These are phyloP conservation scores for Fraxinus velutina DNA, from an alignment of 305 asterid genomes.

Conservation along the genomic window DNA sequence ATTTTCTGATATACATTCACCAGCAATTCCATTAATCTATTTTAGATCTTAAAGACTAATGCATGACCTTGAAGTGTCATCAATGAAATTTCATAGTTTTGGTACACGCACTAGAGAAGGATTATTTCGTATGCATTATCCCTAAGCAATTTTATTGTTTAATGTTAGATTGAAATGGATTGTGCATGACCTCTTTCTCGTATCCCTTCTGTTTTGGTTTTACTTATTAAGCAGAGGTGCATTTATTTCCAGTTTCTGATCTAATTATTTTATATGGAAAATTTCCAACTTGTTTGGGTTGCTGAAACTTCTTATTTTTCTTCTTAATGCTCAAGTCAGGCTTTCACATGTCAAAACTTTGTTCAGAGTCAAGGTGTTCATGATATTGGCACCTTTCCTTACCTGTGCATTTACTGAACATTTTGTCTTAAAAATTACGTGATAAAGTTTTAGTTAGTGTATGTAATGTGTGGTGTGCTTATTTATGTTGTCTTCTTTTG, in stretches of 20 bases:
- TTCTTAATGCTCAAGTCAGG: neutral
- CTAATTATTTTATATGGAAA: neutral
- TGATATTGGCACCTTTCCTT: neutral
- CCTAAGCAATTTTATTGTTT: neutral
- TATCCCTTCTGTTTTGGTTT: neutral
- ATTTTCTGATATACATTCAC: neutral
- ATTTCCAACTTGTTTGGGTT: neutral
- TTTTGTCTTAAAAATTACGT: neutral
- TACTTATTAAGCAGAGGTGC: neutral
- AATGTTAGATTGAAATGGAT: neutral
- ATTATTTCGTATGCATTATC: neutral
- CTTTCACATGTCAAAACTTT: neutral
- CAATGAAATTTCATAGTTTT: neutral
- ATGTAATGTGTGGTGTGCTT: conserved; percentile 5
- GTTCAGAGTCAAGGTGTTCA: neutral
- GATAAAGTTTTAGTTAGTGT: conserved; percentile 2
- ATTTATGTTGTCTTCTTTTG: conserved; percentile 15
- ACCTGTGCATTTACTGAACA: neutral
- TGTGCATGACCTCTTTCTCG: neutral
- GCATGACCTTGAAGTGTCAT: neutral
- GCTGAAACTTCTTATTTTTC: neutral
- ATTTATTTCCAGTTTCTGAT: neutral
- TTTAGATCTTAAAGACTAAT: neutral
- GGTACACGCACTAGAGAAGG: neutral
- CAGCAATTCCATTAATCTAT: neutral